A percentile compares a stretch with the other conserved stretches of the same genome.
Evolutionary conservation across 2,329 filamentous ascomycete species (phyloP).

Genomic region (Biscogniauxia marginata): DNA sequence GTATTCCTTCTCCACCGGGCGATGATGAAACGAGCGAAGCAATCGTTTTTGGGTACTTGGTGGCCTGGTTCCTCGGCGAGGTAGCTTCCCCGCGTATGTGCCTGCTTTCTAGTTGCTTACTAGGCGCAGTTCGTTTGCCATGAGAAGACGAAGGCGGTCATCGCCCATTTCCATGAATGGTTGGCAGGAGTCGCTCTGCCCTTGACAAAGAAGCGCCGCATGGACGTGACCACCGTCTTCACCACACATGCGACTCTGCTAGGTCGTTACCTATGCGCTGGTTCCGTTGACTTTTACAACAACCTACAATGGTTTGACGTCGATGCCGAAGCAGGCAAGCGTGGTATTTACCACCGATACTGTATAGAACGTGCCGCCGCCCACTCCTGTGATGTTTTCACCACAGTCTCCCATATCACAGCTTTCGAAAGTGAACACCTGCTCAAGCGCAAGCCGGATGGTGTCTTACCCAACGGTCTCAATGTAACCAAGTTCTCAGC

Average conservation of each 20-base stretch:
- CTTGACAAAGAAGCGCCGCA: constrained; percentile 87
- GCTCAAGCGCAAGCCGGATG: constrained; percentile 95
- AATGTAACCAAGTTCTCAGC: constrained; percentile 99
- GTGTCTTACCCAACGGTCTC: constrained; percentile 91
- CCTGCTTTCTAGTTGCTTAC: constrained; percentile 11
- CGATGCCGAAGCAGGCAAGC: constrained; percentile 93
- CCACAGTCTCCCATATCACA: constrained; percentile 97
- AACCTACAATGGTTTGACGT: constrained; percentile 97
- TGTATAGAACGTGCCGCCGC: constrained; percentile 94
- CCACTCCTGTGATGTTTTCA: constrained; percentile 94
- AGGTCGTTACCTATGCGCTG: constrained; percentile 93
- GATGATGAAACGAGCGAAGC: constrained; percentile 97
- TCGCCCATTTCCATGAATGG: constrained; percentile 99
- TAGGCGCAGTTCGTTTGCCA: constrained; percentile 78
- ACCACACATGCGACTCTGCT: constrained; percentile 96
- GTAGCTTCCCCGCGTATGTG: constrained; percentile 47
- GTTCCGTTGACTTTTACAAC: constrained; percentile 99
- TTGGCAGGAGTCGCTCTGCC: constrained; percentile 90
- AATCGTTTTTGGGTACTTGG: constrained; percentile 94
- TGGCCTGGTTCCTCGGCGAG: constrained; percentile 98
- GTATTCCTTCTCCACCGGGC: constrained; percentile 87
- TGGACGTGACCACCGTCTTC: constrained; percentile 97
- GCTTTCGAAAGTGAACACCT: constrained; percentile 97
- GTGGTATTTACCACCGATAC: constrained; percentile 97
- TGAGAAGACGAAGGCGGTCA: constrained; percentile 87